Base-by-base conservation (phyloP, 805 yeast species). In the Saturnispora silvae region DNA sequence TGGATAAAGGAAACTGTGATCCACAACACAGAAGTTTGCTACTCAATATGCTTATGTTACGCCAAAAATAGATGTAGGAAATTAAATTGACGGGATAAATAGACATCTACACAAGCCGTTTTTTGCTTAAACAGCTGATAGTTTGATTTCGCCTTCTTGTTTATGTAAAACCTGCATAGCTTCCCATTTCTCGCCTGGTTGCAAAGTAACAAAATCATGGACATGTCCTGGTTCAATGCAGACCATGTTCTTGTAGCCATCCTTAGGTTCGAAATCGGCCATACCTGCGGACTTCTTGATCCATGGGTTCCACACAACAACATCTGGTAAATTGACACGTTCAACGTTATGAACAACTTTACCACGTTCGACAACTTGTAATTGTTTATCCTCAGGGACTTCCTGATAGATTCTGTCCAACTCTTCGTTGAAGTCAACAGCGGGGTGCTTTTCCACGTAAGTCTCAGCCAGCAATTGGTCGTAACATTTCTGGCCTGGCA, bases 281-380 rank as follows among this genome's bases (percentile, higher is more conserved):
- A 92, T 83, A 2, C 80, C 77, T 18, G 62, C 65, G n/a, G 92
- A 73, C 57, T 81, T 83, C 40, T 80, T 70, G 46, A 72, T 65
- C 98, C 97, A 92, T 26, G 98, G 98, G 59, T 92, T 92, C 98
- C 98, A 92, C 38, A 92, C 96, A 34, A 92, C 97, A 4, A 71
- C 64, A 45, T 72, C 77, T 0, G 72, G 76, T 47, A 57, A 40
- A 49, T 78, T 78, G 13, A 61, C 61, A 52, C 94, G 69, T 37
- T 71, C 64, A 25, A 89, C 58, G 29, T 81, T 76, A 54, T 79
- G 80, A 34, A 75, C 56, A 6, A 84, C 87, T 45, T 74, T 69
- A 32, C 89, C 92, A 39, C 70, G 67, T 41, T 74, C 77, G 33
- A 79, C 75, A 36, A 87, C 77, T 52, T 80, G 85, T 28, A 83